phyloP scores from a whole-genome alignment of 768 basidiomycete genomes.

The Trichaptum fuscoviolaceum region DNA sequence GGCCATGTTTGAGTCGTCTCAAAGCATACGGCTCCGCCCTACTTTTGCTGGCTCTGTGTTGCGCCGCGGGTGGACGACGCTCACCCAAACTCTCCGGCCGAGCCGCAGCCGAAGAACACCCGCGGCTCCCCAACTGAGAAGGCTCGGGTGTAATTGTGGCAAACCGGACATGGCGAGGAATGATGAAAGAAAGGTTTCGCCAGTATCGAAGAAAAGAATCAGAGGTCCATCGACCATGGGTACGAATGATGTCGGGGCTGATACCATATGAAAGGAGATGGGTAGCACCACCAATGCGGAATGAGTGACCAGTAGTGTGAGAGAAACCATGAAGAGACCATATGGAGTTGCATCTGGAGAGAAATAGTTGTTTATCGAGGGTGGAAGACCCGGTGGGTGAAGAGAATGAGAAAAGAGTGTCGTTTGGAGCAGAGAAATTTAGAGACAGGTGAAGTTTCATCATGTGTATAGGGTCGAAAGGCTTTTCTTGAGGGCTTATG shows the following conservation, averaged over 20 bases:
- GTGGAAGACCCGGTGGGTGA: neutral
- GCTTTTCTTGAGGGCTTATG: neutral
- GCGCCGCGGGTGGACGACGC: too few relatives aligned
- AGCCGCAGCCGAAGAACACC: too few relatives aligned
- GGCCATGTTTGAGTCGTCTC: too few relatives aligned
- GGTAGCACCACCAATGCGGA: conserved; percentile 22
- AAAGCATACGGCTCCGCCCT: too few relatives aligned
- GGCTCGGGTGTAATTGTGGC: too few relatives aligned
- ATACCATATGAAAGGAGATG: conserved; percentile 16
- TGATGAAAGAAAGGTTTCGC: conserved; percentile 15
- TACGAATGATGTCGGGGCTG: conserved; percentile 16
- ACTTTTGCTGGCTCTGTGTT: too few relatives aligned
- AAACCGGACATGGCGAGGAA: conserved; percentile 3
- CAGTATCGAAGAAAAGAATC: conserved; percentile 21
- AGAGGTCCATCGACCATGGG: conserved; percentile 19
- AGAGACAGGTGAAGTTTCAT: conserved; percentile 14
- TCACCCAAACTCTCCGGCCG: too few relatives aligned
- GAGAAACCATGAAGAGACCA: conserved; percentile 12
- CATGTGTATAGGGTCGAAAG: conserved; percentile 18
- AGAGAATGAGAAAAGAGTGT: conserved; percentile 3
- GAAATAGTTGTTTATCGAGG: conserved; percentile 8
- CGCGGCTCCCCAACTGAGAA: too few relatives aligned
- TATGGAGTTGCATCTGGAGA: conserved; percentile 12
- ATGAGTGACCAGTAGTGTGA: too few relatives aligned
- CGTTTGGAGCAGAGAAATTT: conserved; percentile 9